These are phyloP conservation scores for Beauveria caledonica DNA, from an alignment of 2,329 filamentous ascomycete genomes.

Conservation along the genomic window DNA sequence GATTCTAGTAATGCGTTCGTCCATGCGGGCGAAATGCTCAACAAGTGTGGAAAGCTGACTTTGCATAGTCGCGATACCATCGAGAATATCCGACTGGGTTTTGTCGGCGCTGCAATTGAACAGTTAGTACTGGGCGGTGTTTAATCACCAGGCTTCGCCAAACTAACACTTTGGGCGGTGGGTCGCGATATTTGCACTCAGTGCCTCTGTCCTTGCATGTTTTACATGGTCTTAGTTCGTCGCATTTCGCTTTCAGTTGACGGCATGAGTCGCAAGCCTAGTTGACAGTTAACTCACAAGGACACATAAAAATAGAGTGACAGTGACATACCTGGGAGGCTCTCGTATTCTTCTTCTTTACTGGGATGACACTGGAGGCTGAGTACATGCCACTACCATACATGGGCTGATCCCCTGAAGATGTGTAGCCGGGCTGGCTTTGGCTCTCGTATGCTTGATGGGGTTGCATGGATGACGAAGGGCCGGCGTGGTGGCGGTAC, in stretches of 20 bases:
- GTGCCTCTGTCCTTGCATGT: conserved; percentile 82
- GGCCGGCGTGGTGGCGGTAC: conserved; percentile 35
- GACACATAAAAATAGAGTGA: neutral
- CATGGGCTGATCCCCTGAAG: conserved; percentile 27
- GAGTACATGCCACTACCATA: conserved; percentile 34
- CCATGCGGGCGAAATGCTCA: conserved; percentile 30
- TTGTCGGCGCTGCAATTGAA: conserved; percentile 45
- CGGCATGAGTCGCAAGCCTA: conserved; percentile 89
- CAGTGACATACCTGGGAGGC: conserved; percentile 48
- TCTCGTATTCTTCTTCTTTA: conserved; percentile 55
- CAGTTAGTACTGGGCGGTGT: conserved; percentile 10
- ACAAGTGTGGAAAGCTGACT: conserved; percentile 28
- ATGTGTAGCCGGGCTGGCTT: conserved; percentile 21
- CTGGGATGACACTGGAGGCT: conserved; percentile 26
- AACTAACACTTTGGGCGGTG: conserved; percentile 80
- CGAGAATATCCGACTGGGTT: conserved; percentile 50
- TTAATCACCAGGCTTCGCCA: neutral
- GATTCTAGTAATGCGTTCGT: conserved; percentile 28
- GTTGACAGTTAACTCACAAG: neutral
- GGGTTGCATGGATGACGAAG: conserved; percentile 31
- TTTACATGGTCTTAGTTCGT: conserved; percentile 76
- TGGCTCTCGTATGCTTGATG: conserved; percentile 31
- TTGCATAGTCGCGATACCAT: conserved; percentile 39
- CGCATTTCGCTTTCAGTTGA: conserved; percentile 82
- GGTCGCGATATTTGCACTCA: conserved; percentile 81